Evolutionary conservation across 2,329 filamentous ascomycete species (phyloP).

Genomic region (Epichloe glyceriae): DNA sequence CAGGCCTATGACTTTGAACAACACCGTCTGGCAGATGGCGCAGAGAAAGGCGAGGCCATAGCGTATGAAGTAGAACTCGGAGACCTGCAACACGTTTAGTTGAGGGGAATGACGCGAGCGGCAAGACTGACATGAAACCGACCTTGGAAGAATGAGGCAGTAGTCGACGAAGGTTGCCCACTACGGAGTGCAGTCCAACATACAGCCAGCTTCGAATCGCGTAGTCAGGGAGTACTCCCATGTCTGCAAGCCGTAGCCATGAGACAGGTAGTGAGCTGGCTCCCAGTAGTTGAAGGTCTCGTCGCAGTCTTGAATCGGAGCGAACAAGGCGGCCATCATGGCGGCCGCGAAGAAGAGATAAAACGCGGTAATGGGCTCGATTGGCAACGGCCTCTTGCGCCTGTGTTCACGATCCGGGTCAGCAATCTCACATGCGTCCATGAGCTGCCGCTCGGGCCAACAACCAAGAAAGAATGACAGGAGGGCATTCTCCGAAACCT

Average conservation of each 20-base stretch:
- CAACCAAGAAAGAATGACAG: background rate
- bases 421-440: background rate
- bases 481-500: conserved; percentile 7
- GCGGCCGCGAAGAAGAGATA: conserved; percentile 67
- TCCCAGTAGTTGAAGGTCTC: conserved; percentile 99
- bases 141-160: conserved; percentile 49
- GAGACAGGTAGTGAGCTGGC: conserved; percentile 82
- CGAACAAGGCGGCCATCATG: conserved; percentile 62
- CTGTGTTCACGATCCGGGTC: conserved; percentile 15
- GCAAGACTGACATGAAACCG: background rate
- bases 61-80: conserved; percentile 82
- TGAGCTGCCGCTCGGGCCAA: background rate
- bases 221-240: conserved; percentile 98
- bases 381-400: conserved; percentile 42
- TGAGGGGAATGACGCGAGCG: background rate
- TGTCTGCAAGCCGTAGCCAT: conserved; percentile 88
- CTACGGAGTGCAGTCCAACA: conserved; percentile 61
- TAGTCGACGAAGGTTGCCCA: conserved; percentile 54
- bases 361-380: conserved; percentile 65
- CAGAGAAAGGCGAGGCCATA: conserved; percentile 62
- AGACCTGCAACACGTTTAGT: conserved; percentile 26
- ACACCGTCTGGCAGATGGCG: conserved; percentile 66
- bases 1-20: conserved; percentile 66
- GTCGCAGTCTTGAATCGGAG: conserved; percentile 94
- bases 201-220: conserved; percentile 95